Percentiles rank a stretch among this genome's conserved stretches.
Evolutionary conservation across 306 rosid species (phyloP).

Genomic region (Corylus heterophylla): DNA sequence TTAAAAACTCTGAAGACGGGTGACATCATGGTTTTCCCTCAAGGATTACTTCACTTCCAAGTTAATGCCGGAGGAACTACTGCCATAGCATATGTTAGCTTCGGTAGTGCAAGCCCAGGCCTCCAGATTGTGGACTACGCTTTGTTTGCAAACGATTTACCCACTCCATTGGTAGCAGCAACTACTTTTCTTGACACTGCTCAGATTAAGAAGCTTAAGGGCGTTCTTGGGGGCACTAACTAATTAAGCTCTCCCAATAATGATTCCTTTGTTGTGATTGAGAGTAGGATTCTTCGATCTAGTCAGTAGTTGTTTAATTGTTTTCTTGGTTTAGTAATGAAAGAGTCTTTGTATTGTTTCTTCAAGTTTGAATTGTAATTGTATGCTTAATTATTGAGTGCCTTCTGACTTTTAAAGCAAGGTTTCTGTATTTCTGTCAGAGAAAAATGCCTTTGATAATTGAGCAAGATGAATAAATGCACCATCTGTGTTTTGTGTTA

Average conservation of each 20-base stretch:
- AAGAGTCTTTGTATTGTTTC: conserved; percentile 4
- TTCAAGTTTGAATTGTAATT: background rate
- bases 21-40: conserved; percentile 83
- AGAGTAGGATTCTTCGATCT: background rate
- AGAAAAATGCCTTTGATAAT: too few species aligned
- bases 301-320: background rate
- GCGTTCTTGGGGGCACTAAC: conserved; percentile 77
- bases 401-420: background rate
- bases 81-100: conserved; percentile 47
- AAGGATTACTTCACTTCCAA: conserved; percentile 78
- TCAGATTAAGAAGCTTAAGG: conserved; percentile 75
- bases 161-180: conserved; percentile 39
- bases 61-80: conserved; percentile 40
- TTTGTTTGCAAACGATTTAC: conserved; percentile 67
- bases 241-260: conserved; percentile 28
- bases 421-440: background rate
- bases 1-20: conserved; percentile 57
- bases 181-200: conserved; percentile 69
- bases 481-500: background rate
- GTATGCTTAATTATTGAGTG: background rate
- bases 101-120: conserved; percentile 75
- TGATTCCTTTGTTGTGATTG: background rate
- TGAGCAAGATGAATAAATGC: background rate
- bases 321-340: background rate
- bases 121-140: conserved; percentile 79